These are phyloP conservation scores for Solanum habrochaites DNA, from an alignment of 257 asterid genomes.

Conservation along the genomic window DNA sequence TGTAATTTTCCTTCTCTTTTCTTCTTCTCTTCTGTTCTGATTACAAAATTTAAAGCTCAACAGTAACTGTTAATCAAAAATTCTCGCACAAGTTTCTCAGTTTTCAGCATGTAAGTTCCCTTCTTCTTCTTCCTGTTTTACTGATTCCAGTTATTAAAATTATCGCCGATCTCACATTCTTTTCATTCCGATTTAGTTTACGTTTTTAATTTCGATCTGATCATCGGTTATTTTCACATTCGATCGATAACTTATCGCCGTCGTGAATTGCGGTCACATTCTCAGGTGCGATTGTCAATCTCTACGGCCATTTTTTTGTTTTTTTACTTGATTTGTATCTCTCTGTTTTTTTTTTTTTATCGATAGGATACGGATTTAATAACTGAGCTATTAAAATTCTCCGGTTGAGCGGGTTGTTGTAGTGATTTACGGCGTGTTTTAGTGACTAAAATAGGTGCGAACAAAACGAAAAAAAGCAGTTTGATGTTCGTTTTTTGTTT, in stretches of 20 bases:
- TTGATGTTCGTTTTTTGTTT: slow-evolving; percentile 21
- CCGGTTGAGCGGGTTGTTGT: not conserved
- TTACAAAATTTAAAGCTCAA: not conserved
- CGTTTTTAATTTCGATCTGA: too few relatives aligned
- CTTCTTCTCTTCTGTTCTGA: not conserved
- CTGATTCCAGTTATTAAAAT: not conserved
- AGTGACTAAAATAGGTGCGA: not conserved
- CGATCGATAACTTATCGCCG: not conserved
- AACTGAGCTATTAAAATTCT: not conserved
- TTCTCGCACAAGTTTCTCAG: not conserved
- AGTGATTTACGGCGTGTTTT: not conserved
- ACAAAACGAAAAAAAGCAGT: slow-evolving; percentile 26
- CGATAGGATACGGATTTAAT: not conserved
- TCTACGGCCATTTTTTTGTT: not conserved
- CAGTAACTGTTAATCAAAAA: not conserved
- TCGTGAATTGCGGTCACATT: not conserved
- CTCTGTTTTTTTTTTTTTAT: not conserved
- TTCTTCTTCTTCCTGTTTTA: not conserved
- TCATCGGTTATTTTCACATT: not conserved
- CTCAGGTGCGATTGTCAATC: not conserved
- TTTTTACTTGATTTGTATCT: not conserved
- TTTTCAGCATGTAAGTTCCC: not conserved
- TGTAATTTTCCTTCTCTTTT: not conserved
- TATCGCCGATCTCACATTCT: not conserved
- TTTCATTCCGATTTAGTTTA: not conserved